A percentile compares a stretch with the other conserved stretches of the same genome.
phyloP scores from a whole-genome alignment of 331 rosid genomes.

The Acacia concinna region DNA sequence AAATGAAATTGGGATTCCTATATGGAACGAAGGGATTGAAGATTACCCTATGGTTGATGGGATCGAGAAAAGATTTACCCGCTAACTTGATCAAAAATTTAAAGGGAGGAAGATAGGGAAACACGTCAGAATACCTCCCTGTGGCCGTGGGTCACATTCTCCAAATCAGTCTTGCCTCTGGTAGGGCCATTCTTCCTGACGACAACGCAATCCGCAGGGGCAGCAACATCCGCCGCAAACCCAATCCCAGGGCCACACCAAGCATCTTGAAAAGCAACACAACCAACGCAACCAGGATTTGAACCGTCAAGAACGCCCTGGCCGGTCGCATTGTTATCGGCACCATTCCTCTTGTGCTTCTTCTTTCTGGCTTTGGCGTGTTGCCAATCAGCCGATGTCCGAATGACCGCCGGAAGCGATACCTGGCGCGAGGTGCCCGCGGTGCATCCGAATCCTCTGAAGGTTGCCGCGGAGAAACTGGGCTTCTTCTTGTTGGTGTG shows the following conservation, averaged over 20 bases:
- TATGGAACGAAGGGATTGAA: conserved; percentile 11
- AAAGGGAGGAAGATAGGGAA: background rate
- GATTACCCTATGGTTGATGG: background rate
- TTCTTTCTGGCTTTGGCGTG: conserved; percentile 58
- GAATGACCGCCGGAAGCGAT: conserved; percentile 85
- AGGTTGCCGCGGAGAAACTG: conserved; percentile 59
- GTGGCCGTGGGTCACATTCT: conserved; percentile 61
- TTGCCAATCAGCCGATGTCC: conserved; percentile 89
- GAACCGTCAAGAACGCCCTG: conserved; percentile 47
- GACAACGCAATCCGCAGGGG: conserved; percentile 80
- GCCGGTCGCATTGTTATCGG: conserved; percentile 8
- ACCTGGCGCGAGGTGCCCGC: conserved; percentile 81
- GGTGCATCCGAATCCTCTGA: conserved; percentile 81
- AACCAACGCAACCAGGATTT: conserved; percentile 40
- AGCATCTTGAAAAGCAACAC: conserved; percentile 83
- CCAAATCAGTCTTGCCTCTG: conserved; percentile 73
- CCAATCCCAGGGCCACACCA: conserved; percentile 99
- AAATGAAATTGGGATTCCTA: conserved; percentile 5
- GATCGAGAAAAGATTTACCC: background rate
- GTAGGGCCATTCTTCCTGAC: conserved; percentile 58
- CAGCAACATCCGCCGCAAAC: conserved; percentile 69
- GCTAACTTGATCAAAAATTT: background rate
- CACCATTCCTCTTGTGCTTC: conserved; percentile 41
- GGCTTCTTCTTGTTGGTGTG: conserved; percentile 55
- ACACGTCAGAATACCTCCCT: conserved; percentile 54